Conservation (phyloP, 1,284 basidiomycete species). For the Hemileia vastatrix region DNA sequence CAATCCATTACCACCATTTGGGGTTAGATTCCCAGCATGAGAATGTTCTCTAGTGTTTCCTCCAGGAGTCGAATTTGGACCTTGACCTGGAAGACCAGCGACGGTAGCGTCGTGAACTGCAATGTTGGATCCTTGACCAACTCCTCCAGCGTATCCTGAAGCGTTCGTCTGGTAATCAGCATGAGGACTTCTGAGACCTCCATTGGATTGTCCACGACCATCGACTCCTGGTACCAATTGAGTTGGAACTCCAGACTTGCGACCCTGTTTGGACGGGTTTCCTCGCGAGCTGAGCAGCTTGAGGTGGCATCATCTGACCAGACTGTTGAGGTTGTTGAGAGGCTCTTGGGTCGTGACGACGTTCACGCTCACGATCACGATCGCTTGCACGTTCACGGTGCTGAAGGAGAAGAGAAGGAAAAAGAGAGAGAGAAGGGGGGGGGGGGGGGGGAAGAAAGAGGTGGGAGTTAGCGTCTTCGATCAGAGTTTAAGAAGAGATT, state of each 20-base stretch:
- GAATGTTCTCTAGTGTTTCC: conserved; percentile 27
- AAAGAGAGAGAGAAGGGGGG: background rate
- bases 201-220: background rate
- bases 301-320: background rate
- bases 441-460: no score
- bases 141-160: conserved; percentile 30
- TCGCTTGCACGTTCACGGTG: conserved; percentile 41
- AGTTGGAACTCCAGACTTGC: conserved; percentile 30
- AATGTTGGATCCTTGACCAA: conserved; percentile 35
- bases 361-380: conserved; percentile 46
- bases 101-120: conserved; percentile 37
- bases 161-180: conserved; percentile 29
- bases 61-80: conserved; percentile 13
- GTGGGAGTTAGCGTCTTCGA: background rate
- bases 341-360: conserved; percentile 47
- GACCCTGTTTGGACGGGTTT: conserved; percentile 27
- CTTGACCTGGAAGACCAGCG: conserved; percentile 26
- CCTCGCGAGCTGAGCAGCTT: background rate
- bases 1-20: conserved; percentile 1
- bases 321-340: conserved; percentile 33
- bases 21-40: conserved; percentile 11
- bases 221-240: background rate
- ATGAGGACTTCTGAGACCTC: conserved; percentile 29
- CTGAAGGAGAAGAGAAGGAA: conserved; percentile 31
- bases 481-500: background rate